Evolutionary conservation across 495 filamentous ascomycete genomes (phyloP).

Genomic region (Collariella sp.): DNA sequence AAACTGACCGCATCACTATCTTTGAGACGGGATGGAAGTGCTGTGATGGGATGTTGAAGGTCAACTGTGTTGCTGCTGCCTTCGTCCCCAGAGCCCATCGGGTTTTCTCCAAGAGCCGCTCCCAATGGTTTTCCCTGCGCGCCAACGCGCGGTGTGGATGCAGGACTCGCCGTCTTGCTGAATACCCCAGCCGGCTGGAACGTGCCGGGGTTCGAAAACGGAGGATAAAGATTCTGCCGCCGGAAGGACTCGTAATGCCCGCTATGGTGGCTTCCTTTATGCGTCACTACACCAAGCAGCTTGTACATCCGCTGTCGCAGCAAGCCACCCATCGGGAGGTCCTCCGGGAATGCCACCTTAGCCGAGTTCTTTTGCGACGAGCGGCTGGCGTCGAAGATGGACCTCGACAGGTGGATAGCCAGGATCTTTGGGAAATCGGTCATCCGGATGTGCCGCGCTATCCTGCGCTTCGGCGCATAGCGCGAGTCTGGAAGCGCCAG

Average conservation of each 20-base stretch:
- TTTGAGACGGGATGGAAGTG: constrained; percentile 10
- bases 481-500: constrained; percentile 67
- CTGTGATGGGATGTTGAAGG: background rate
- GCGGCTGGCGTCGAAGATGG: constrained; percentile 67
- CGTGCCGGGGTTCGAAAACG: constrained; percentile 72
- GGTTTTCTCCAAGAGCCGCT: constrained; percentile 24
- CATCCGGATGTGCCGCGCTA: constrained; percentile 78
- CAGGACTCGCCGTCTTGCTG: constrained; percentile 42
- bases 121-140: background rate
- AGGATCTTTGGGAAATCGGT: constrained; percentile 79
- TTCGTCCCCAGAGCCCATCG: constrained; percentile 10
- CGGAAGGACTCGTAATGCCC: constrained; percentile 97
- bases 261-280: constrained; percentile 92
- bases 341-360: constrained; percentile 86
- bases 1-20: constrained; percentile 34
- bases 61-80: background rate
- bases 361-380: constrained; percentile 86
- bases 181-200: constrained; percentile 64
- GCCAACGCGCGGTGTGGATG: constrained; percentile 36
- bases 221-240: constrained; percentile 62
- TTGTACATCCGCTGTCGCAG: constrained; percentile 71
- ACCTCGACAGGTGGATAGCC: constrained; percentile 85
- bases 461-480: constrained; percentile 68
- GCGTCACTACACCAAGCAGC: constrained; percentile 78
- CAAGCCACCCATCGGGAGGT: constrained; percentile 69